Base-by-base conservation (phyloP, 1,139 yeast genomes). In the Protomyces arabidopsidicola region DNA sequence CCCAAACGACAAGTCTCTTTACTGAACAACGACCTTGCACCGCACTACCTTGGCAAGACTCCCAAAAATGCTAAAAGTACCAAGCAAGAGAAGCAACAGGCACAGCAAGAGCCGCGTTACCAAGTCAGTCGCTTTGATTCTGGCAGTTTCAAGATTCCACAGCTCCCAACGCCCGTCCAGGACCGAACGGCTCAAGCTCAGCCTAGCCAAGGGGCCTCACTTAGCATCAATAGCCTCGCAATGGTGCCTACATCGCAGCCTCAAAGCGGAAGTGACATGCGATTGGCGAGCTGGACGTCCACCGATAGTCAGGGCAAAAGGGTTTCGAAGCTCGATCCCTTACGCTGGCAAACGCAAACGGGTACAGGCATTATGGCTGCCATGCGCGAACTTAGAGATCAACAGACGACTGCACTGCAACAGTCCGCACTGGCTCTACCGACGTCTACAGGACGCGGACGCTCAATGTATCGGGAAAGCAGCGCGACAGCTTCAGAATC, bases 301-400 rank as follows among this genome's bases (percentile, higher is more conserved):
- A 42, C 12, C 39, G 16, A 14, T 10, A 39, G 39, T n/a, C 42
- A 24, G 9, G 53, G 18, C 60, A 53, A n/a, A 31, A 16, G 36
- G 22, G 22, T n/a, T 2, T 18, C 22, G 2, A 38, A 31, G 36
- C 52, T 64, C 24, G 58, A 61, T 45, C 52, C 63, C 5, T 45
- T 24, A 10, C 52, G 63, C 22, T 64, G 65, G 66, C 66, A 60
- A 22, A 50, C 51, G 9, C 55, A 34, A 27, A 36, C 66, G 18
- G 50, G 59, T 48, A 51, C 66, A 2, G 64, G 64, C n/a, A 64
- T 64, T 38, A 53, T 64, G 27, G 61, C 66, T 3, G 66, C 66
- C 10, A 63, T 66, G 66, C 64, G 64, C n/a, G 62, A 55, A 5
- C 51, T 64, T 20, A 54, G 65, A 31, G 39, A 60, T 2, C 34